Evolutionary conservation across 768 basidiomycete species (phyloP), one percentile per base, ranked within the genome.

Genomic region (Sarcomyxa edulis): DNA sequence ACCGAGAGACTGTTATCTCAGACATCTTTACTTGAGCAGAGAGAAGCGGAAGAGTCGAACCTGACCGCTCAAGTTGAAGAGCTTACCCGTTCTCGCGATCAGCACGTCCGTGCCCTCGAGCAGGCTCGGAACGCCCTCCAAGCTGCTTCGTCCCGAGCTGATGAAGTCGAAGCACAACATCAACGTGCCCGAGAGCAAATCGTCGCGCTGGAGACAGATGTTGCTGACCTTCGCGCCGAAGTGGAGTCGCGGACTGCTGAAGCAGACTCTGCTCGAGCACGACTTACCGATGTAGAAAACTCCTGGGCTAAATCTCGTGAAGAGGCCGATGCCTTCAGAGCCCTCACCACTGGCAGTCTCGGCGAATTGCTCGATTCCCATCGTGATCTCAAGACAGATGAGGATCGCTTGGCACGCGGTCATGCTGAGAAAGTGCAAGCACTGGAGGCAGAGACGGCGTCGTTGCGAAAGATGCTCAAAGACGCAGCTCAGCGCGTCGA

Each of bases 271-370:
- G 69, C 81, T 5, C 74, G 77, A 31, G 62, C 69, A 7, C 71
- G 84, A 39, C 62, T 94, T 29, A 66, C 74, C 18, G 89, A 94
- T 38, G 81, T 84, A 29, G 94, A 96, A 63, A 91, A 86, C 53
- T 79, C 85, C 7, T 96, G 92, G 83, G 77, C 86, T 18, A 87
- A 91, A 58, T 90, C 91, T 29, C 79, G 92, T 10, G 86, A 94
- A 62, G 92, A 97, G 65, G 90, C 92, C 3, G 94, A 96, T 57
- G 79, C 85, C 2, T 81, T 93, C 59, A 72, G 92, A 38, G 84
- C 86, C 15, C 66, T 92, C 36, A 93, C 93, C 2, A 95, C 90
- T 2, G 80, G 83, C 32, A 76, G 83, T 51, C 73, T 96, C 3
- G 92, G 91, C 16, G 79, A 94, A 54, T 69, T 96, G 14, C 68